Evolutionary conservation across 73 alveolate species (phyloP).

Genomic region (Tetrahymena thermophila): DNA sequence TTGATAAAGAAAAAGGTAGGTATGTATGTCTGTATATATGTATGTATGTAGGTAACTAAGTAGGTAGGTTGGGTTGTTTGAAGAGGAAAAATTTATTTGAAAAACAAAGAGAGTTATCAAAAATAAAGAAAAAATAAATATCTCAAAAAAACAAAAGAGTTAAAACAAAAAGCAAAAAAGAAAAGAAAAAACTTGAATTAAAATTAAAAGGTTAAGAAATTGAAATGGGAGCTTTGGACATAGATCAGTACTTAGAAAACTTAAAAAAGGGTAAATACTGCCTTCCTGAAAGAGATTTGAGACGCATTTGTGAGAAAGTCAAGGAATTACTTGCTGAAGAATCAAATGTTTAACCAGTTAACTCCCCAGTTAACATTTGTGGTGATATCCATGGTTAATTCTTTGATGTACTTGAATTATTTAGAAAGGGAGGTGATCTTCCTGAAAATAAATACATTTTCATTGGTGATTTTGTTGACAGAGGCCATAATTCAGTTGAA

Average conservation of each 20-base stretch:
- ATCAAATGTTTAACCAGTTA: constrained; percentile 48
- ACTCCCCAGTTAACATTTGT: constrained; percentile 73
- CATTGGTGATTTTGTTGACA: constrained; percentile 85
- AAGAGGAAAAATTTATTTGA: background rate
- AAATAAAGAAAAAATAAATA: background rate
- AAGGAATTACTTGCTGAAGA: constrained; percentile 65
- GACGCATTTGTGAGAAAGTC: constrained; percentile 61
- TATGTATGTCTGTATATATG: background rate
- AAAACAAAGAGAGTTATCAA: background rate
- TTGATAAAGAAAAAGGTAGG: background rate
- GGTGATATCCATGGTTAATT: constrained; percentile 72
- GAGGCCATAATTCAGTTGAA: constrained; percentile 92
- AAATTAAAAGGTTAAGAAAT: background rate
- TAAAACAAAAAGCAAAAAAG: background rate
- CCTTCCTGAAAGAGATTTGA: constrained; percentile 59
- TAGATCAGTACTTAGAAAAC: constrained; percentile 50
- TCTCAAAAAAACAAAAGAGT: background rate
- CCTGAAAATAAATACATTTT: constrained; percentile 75
- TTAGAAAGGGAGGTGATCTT: constrained; percentile 67
- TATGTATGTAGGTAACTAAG: background rate
- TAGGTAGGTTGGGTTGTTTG: background rate
- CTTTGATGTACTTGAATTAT: constrained; percentile 42
- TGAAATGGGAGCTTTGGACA: constrained; percentile 33
- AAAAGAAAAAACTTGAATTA: background rate
- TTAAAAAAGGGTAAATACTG: constrained; percentile 50